phyloP scores from a whole-genome alignment of 1,284 basidiomycete genomes.

The Cerioporus squamosus region DNA sequence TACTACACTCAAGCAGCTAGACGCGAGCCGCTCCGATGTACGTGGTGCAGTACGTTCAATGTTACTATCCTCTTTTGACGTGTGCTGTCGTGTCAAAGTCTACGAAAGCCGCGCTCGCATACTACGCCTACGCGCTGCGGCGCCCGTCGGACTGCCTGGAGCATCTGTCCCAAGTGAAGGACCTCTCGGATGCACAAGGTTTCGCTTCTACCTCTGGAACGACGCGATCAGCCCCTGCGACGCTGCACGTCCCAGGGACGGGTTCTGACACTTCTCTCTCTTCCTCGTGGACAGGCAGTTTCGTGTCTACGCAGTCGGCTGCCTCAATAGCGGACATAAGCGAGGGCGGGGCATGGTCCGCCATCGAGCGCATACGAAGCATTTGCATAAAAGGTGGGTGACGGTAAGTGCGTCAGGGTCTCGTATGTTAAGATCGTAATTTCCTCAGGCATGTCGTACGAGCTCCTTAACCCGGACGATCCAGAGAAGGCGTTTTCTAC shows the following conservation, averaged over 20 bases:
- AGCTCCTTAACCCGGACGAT: constrained; percentile 52
- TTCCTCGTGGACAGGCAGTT: constrained; percentile 52
- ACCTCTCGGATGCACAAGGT: constrained; percentile 52
- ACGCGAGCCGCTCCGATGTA: constrained; percentile 64
- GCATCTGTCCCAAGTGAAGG: constrained; percentile 59
- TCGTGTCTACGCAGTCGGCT: constrained; percentile 45
- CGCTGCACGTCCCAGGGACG: constrained; percentile 41
- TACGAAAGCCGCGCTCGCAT: constrained; percentile 67
- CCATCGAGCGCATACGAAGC: constrained; percentile 66
- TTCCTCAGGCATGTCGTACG: constrained; percentile 52
- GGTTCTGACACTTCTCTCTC: constrained; percentile 45
- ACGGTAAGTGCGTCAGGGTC: neutral
- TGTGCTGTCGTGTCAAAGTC: constrained; percentile 44
- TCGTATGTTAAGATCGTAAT: neutral
- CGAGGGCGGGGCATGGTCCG: constrained; percentile 69
- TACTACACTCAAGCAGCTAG: constrained; percentile 51
- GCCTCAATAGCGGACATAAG: constrained; percentile 52
- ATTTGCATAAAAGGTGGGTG: constrained; percentile 69
- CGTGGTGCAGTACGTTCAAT: constrained; percentile 36
- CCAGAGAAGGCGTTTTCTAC: constrained; percentile 51
- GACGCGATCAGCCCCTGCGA: constrained; percentile 44
- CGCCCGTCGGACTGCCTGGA: constrained; percentile 65
- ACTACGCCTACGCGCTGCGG: constrained; percentile 77
- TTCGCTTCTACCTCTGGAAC: constrained; percentile 53
- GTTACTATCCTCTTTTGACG: constrained; percentile 9